Conservation (phyloP, 2,329 filamentous ascomycete species). For the Diplodia corticola region DNA sequence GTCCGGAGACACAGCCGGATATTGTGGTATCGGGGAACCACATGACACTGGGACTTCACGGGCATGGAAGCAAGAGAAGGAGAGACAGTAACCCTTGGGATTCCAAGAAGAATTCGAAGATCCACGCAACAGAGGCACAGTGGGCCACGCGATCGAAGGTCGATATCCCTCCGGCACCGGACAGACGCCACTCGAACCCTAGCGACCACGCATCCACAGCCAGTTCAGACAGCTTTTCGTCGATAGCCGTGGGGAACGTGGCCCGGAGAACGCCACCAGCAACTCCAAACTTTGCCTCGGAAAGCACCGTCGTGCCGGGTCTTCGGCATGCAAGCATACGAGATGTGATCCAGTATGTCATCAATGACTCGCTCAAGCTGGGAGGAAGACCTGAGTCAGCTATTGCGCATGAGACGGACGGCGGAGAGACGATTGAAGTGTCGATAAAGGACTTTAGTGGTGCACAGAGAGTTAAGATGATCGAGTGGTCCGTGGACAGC, state of each 20-base stretch:
- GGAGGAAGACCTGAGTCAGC: conserved; percentile 56
- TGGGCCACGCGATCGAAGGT: conserved; percentile 7
- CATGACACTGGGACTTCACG: conserved; percentile 40
- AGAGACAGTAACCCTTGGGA: conserved; percentile 41
- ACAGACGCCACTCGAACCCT: not conserved
- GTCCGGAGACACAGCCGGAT: conserved; percentile 42
- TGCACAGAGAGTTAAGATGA: conserved; percentile 47
- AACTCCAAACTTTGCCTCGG: conserved; percentile 37
- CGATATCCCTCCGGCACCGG: not conserved
- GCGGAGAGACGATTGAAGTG: conserved; percentile 53
- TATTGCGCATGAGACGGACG: conserved; percentile 47
- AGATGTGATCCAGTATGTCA: conserved; percentile 53
- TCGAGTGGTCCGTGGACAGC: conserved; percentile 53
- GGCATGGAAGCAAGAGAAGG: conserved; percentile 45
- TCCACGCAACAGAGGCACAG: conserved; percentile 25
- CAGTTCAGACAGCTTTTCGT: conserved; percentile 15
- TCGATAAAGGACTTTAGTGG: conserved; percentile 47
- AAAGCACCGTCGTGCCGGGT: conserved; percentile 47
- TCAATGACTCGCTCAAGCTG: conserved; percentile 54
- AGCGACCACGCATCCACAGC: conserved; percentile 15
- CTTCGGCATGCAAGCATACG: conserved; percentile 50
- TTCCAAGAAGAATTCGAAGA: conserved; percentile 25
- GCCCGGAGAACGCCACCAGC: conserved; percentile 23
- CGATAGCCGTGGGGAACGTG: not conserved
- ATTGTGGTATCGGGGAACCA: conserved; percentile 47